phyloP scores from a whole-genome alignment of 257 asterid genomes.

The Datura wrightii region DNA sequence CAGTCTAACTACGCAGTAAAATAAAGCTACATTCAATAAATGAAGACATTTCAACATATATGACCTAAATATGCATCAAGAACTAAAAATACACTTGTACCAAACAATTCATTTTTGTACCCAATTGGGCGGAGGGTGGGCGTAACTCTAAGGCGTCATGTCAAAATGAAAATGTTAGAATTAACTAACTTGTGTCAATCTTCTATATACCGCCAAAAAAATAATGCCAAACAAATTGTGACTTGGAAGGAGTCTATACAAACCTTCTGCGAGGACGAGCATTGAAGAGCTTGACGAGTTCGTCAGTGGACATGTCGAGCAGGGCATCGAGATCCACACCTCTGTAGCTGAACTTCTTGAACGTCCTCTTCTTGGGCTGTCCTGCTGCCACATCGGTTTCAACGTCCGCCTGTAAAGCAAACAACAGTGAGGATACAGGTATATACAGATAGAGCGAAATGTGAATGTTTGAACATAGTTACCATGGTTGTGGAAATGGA shows the following conservation, averaged over 20 bases:
- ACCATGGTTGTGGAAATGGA: slow-evolving; percentile 24
- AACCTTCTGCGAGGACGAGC: slow-evolving; percentile 86
- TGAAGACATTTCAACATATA: no score
- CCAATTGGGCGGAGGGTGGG: background rate
- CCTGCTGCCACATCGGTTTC: slow-evolving; percentile 68
- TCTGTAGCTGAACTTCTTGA: slow-evolving; percentile 87
- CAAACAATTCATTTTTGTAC: background rate
- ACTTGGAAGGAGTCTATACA: background rate
- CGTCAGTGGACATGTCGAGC: slow-evolving; percentile 86
- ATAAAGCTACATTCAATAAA: background rate
- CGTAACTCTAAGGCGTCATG: background rate
- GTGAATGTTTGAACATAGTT: background rate
- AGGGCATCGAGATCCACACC: slow-evolving; percentile 81
- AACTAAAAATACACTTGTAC: background rate
- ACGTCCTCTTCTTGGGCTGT: slow-evolving; percentile 78
- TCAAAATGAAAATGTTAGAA: background rate
- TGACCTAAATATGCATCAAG: no score
- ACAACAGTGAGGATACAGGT: background rate
- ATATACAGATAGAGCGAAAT: background rate
- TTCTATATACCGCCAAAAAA: background rate
- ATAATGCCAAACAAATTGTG: no score
- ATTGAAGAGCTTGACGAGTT: slow-evolving; percentile 75
- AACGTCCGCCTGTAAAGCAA: slow-evolving; percentile 62
- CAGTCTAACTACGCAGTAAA: background rate
- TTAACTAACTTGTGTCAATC: background rate